A percentile compares a stretch with the other conserved stretches of the same genome.
phyloP scores from a whole-genome alignment of 148 eudicot genomes.

The Camellia sinensis region DNA sequence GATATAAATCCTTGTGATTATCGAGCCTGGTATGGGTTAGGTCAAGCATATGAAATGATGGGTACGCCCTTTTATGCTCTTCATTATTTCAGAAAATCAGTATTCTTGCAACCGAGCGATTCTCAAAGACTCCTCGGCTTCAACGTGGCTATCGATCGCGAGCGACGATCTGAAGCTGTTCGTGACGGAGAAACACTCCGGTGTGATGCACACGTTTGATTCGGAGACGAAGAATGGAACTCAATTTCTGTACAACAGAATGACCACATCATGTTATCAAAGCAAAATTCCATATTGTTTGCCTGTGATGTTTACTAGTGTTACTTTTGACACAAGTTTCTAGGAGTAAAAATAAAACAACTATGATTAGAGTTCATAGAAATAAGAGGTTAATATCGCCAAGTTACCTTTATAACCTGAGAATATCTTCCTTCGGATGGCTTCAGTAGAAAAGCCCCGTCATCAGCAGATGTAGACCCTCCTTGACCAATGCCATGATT shows the following conservation, averaged over 20 bases:
- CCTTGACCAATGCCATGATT: conserved; percentile 24
- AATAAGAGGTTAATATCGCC: background rate
- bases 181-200: conserved; percentile 48
- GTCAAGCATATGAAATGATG: conserved; percentile 99
- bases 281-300: background rate
- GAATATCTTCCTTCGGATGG: conserved; percentile 21
- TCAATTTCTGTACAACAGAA: background rate
- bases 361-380: background rate
- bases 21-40: conserved; percentile 98
- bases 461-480: conserved; percentile 19
- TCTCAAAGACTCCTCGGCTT: conserved; percentile 44
- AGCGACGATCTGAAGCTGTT: conserved; percentile 25
- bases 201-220: conserved; percentile 39
- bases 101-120: conserved; percentile 74
- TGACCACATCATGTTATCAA: background rate
- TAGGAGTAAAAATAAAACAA: background rate
- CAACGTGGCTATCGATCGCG: conserved; percentile 62
- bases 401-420: conserved; percentile 24
- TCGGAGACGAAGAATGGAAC: conserved; percentile 23
- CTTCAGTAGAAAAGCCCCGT: conserved; percentile 18
- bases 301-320: background rate
- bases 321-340: background rate
- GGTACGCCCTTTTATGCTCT: conserved; percentile 91
- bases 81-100: conserved; percentile 80
- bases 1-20: conserved; percentile 93